Evolutionary conservation across 1,284 basidiomycete species (phyloP), one percentile per base, ranked within the genome.

Genomic region (Melampsora larici-populina): DNA sequence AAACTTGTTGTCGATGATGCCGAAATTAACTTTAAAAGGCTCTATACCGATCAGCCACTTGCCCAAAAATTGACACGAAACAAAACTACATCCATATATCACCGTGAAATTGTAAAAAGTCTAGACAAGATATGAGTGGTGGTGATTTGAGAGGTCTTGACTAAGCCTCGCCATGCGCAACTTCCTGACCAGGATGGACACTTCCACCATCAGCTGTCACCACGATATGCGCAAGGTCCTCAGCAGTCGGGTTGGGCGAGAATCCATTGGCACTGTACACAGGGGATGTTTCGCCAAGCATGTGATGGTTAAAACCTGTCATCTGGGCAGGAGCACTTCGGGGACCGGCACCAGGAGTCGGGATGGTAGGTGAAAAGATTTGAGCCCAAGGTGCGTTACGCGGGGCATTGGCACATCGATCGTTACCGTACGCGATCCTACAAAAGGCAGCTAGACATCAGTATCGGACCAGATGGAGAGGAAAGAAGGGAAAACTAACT

Each of bases 371-470:
- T 46, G 75, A 70, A 49, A 78, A 78, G 60, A 78, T 67, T 43
- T 78, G 75, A 58, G 75, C 75, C 75, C 75, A 78, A 11, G 75
- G 75, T 18, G 75, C 75, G 33, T 78, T 78, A 17, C 75, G 75
- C 21, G 75, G 75, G 21, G 75, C 75, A 65, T 93, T 93, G 46
- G 93, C 94, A 84, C 94, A 97, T 49, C 94, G 89, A 84, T 97
- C 94, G 84, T 97, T 97, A 80, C 94, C 94, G 84, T 94, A 93
- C 5, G 93, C 90, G 79, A 95, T 91, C 63, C 75, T 78, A 63
- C 9, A 24, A 63, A 15, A 18, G 4, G 21, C 40, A 49, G 36
- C 82, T 94, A 94, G 83, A 93, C 92, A 6, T 90, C 87, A 83
- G 91, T 91, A 18, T 36, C 11, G 51, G 40, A 2, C 24, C 21